Conservation (phyloP, 805 yeast genomes). For the Candida piceae region DNA sequence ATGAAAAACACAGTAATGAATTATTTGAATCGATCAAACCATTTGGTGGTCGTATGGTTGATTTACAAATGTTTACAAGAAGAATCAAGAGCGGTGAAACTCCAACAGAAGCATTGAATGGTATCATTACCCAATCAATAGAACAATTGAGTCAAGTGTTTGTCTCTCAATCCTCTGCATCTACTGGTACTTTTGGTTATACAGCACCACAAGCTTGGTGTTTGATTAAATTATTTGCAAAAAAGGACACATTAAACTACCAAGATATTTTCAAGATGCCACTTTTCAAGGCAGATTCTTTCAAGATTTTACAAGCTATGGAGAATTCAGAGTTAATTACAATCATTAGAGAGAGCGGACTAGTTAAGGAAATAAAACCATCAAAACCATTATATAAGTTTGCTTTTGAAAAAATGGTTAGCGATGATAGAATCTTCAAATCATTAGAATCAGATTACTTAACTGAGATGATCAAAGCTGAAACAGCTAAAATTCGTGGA, state of each 20-base stretch:
- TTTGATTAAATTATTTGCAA: conserved; percentile 59
- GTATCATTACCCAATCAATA: conserved; percentile 79
- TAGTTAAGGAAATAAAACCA: conserved; percentile 57
- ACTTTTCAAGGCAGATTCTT: conserved; percentile 52
- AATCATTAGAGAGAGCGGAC: conserved; percentile 72
- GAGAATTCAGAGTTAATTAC: conserved; percentile 77
- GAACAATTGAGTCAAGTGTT: conserved; percentile 85
- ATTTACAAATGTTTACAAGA: conserved; percentile 83
- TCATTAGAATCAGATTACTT: conserved; percentile 62
- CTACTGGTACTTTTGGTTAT: conserved; percentile 36
- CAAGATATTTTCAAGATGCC: conserved; percentile 52
- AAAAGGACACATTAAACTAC: conserved; percentile 40
- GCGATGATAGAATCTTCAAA: conserved; percentile 50
- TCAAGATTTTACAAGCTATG: conserved; percentile 56
- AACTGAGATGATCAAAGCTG: conserved; percentile 48
- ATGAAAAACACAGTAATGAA: conserved; percentile 18
- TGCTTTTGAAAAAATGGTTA: conserved; percentile 65
- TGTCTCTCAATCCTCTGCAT: conserved; percentile 10
- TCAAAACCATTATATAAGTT: conserved; percentile 82
- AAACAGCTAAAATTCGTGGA: conserved; percentile 54
- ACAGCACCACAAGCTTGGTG: conserved; percentile 85
- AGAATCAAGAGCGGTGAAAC: conserved; percentile 85
- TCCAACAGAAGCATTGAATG: conserved; percentile 68
- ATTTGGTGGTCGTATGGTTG: conserved; percentile 93
- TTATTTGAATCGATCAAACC: conserved; percentile 62